A percentile compares a stretch with the other conserved stretches of the same genome.
Evolutionary conservation across 1,284 basidiomycete species (phyloP).

Genomic region (Tremellales sp.): DNA sequence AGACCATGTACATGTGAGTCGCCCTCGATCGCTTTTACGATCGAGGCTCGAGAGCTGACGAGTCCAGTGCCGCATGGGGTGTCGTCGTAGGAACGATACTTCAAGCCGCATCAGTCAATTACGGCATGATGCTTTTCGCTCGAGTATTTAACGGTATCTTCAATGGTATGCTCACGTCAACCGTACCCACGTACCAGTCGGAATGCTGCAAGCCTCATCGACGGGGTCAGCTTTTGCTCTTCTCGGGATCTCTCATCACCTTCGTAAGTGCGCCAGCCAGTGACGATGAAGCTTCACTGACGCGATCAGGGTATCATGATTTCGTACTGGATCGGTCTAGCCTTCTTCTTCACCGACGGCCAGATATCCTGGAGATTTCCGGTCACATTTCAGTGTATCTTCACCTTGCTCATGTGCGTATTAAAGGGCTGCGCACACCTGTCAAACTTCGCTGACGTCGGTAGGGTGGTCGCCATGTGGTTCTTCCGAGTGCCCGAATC

Average conservation of each 20-base stretch:
- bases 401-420: slow-evolving; percentile 17
- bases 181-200: slow-evolving; percentile 44
- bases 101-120: slow-evolving; percentile 40
- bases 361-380: slow-evolving; percentile 48
- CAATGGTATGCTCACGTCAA: slow-evolving; percentile 47
- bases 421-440: background rate
- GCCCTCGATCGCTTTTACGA: too few relatives aligned
- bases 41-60: background rate
- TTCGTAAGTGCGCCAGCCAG: slow-evolving; percentile 10
- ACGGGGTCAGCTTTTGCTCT: slow-evolving; percentile 49
- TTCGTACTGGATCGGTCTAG: slow-evolving; percentile 45
- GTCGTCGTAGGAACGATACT: slow-evolving; percentile 47
- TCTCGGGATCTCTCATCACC: slow-evolving; percentile 45
- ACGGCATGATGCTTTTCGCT: slow-evolving; percentile 49
- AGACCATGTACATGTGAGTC: background rate
- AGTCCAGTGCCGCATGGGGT: slow-evolving; percentile 33
- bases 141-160: slow-evolving; percentile 46
- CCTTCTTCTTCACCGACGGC: slow-evolving; percentile 39
- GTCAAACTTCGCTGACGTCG: slow-evolving; percentile 41
- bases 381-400: slow-evolving; percentile 51
- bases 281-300: background rate
- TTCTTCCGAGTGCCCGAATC: slow-evolving; percentile 49
- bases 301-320: slow-evolving; percentile 29
- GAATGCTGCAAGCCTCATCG: slow-evolving; percentile 48
- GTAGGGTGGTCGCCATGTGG: slow-evolving; percentile 18